Percentiles rank a stretch among this genome's conserved stretches.
Evolutionary conservation across 176 grass and related monocot species (phyloP).

Genomic region (Juncus inflexus): DNA sequence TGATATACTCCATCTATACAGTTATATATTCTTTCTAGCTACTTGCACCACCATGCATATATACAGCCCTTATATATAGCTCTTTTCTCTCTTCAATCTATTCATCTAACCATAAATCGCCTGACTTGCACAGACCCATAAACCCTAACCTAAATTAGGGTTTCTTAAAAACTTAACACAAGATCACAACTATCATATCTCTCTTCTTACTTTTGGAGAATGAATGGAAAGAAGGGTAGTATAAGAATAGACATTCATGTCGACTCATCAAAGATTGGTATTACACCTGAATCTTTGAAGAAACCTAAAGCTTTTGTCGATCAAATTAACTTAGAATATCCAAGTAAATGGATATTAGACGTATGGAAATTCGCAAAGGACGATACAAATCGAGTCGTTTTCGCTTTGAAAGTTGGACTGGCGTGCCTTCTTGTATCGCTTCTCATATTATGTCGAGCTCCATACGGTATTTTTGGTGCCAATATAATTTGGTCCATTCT

Average conservation of each 20-base stretch:
- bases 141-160: background rate
- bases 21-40: constrained; percentile 24
- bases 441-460: constrained; percentile 57
- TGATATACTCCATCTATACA: constrained; percentile 28
- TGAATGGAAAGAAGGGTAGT: constrained; percentile 77
- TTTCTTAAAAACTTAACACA: constrained; percentile 11
- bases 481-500: constrained; percentile 85
- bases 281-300: constrained; percentile 27
- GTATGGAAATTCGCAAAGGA: constrained; percentile 62
- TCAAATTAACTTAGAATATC: constrained; percentile 15
- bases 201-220: constrained; percentile 37
- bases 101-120: constrained; percentile 34
- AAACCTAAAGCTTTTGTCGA: constrained; percentile 22
- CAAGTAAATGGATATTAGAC: constrained; percentile 56
- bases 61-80: constrained; percentile 43
- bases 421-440: constrained; percentile 85
- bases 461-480: constrained; percentile 62
- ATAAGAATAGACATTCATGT: constrained; percentile 54
- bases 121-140: too few relatives aligned
- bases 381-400: constrained; percentile 62
- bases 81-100: constrained; percentile 25
- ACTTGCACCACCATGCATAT: constrained; percentile 41
- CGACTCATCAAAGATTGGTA: constrained; percentile 21
- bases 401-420: constrained; percentile 71
- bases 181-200: constrained; percentile 16